Conservation (phyloP, 1,284 basidiomycete genomes). For the Coriolopsis trogii region DNA sequence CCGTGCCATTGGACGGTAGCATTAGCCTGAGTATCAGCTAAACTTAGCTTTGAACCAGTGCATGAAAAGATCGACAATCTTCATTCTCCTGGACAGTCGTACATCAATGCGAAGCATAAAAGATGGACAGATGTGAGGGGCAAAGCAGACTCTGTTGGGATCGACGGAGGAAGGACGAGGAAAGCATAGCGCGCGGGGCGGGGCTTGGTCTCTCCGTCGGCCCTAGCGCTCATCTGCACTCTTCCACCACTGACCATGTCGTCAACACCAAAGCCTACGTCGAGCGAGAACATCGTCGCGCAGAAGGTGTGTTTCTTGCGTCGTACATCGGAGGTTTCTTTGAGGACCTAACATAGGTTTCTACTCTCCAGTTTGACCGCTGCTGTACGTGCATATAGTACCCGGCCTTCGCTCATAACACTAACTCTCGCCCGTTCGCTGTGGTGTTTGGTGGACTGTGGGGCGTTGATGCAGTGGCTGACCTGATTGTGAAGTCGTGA, state of each 20-base stretch:
- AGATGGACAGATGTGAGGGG: too few relatives aligned
- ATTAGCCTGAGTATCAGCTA: too few relatives aligned
- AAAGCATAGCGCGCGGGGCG: too few relatives aligned
- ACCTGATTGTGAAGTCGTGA: conserved; percentile 79
- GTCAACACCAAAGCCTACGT: conserved; percentile 55
- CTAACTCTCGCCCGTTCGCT: conserved; percentile 3
- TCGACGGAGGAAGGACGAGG: too few relatives aligned
- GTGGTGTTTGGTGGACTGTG: not conserved
- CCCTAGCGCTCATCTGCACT: conserved; percentile 16
- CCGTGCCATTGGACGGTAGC: too few relatives aligned
- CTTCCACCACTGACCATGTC: conserved; percentile 45
- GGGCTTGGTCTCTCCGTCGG: not conserved
- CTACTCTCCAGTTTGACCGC: conserved; percentile 85
- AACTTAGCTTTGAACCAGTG: too few relatives aligned
- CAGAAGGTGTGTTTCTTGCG: conserved; percentile 71
- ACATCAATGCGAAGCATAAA: too few relatives aligned
- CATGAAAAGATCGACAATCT: too few relatives aligned
- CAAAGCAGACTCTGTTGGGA: too few relatives aligned
- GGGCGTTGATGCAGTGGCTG: conserved; percentile 57
- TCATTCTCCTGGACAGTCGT: too few relatives aligned
- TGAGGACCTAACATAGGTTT: not conserved
- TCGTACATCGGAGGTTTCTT: not conserved
- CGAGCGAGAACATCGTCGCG: conserved; percentile 84
- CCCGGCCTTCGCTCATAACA: not conserved
- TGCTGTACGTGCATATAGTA: conserved; percentile 67